phyloP scores from a whole-genome alignment of 768 basidiomycete genomes.

The Gautieria morchelliformis region DNA sequence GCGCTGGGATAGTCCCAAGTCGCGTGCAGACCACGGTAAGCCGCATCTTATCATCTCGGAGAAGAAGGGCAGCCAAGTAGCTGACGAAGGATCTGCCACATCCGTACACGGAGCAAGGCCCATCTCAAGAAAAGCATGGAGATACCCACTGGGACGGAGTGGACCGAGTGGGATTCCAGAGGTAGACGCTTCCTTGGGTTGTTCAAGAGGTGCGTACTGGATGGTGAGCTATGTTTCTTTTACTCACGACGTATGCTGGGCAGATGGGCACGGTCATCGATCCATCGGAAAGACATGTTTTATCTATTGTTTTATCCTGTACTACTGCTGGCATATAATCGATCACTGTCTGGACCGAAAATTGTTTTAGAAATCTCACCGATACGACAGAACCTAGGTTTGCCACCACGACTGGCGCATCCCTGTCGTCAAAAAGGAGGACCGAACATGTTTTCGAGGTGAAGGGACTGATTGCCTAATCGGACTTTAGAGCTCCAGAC shows the following conservation, averaged over 20 bases:
- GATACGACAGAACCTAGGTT: too few relatives aligned
- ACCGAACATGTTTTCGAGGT: too few relatives aligned
- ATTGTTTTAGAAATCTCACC: too few relatives aligned
- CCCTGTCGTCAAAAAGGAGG: too few relatives aligned
- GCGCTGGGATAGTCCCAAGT: conserved; percentile 68
- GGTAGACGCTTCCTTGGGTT: conserved; percentile 74
- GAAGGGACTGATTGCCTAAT: too few relatives aligned
- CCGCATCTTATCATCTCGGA: too few relatives aligned
- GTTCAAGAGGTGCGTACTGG: conserved; percentile 63
- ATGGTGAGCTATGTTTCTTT: background rate
- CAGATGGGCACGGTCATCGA: conserved; percentile 66
- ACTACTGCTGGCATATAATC: background rate
- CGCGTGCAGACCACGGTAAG: conserved; percentile 78
- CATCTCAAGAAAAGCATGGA: conserved; percentile 86
- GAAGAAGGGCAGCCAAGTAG: conserved; percentile 89
- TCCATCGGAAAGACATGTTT: conserved; percentile 49
- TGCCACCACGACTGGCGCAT: too few relatives aligned
- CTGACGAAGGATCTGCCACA: conserved; percentile 85
- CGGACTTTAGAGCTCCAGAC: too few relatives aligned
- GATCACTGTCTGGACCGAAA: too few relatives aligned
- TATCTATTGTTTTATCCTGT: conserved; percentile 4
- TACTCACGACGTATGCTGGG: conserved; percentile 6
- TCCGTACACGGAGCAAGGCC: conserved; percentile 86
- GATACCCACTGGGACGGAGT: conserved; percentile 77
- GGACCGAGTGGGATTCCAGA: conserved; percentile 84